Conservation (phyloP, 2,329 filamentous ascomycete species). For the Sarocladium kiliense region DNA sequence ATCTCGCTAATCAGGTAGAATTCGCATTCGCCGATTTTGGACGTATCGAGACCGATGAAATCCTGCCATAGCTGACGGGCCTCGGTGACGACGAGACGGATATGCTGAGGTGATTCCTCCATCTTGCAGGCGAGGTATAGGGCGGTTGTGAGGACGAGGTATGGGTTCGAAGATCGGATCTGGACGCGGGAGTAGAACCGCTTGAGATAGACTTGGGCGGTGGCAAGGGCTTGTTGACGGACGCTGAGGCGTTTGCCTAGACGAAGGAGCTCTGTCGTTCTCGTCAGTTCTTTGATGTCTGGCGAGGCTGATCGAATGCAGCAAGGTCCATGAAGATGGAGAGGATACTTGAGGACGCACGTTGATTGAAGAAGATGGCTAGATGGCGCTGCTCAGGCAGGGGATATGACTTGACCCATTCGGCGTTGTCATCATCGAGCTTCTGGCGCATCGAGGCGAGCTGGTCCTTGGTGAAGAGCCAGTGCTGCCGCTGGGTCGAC, state of each 20-base stretch:
- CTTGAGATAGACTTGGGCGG: slow-evolving; percentile 90
- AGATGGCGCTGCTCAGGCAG: slow-evolving; percentile 77
- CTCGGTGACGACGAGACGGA: slow-evolving; percentile 82
- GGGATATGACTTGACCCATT: slow-evolving; percentile 71
- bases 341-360: slow-evolving; percentile 53
- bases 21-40: slow-evolving; percentile 87
- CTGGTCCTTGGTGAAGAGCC: slow-evolving; percentile 83
- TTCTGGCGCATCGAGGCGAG: slow-evolving; percentile 69
- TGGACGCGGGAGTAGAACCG: slow-evolving; percentile 90
- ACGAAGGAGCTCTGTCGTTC: slow-evolving; percentile 64
- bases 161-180: slow-evolving; percentile 88
- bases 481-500: slow-evolving; percentile 83
- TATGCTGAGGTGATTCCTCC: slow-evolving; percentile 96
- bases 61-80: slow-evolving; percentile 82
- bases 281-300: background rate
- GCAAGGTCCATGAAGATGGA: too few species aligned
- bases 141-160: slow-evolving; percentile 86
- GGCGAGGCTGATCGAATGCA: too few species aligned
- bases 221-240: slow-evolving; percentile 88
- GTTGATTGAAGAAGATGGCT: slow-evolving; percentile 88
- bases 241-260: slow-evolving; percentile 79
- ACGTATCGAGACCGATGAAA: slow-evolving; percentile 68
- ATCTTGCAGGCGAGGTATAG: slow-evolving; percentile 96
- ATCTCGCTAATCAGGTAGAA: slow-evolving; percentile 90
- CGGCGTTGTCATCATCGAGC: slow-evolving; percentile 71